Percentiles rank a stretch among this genome's conserved stretches.
These are phyloP conservation scores for Globisporangium spiculum DNA, from an alignment of 352 stramenopile species.

Conservation along the genomic window DNA sequence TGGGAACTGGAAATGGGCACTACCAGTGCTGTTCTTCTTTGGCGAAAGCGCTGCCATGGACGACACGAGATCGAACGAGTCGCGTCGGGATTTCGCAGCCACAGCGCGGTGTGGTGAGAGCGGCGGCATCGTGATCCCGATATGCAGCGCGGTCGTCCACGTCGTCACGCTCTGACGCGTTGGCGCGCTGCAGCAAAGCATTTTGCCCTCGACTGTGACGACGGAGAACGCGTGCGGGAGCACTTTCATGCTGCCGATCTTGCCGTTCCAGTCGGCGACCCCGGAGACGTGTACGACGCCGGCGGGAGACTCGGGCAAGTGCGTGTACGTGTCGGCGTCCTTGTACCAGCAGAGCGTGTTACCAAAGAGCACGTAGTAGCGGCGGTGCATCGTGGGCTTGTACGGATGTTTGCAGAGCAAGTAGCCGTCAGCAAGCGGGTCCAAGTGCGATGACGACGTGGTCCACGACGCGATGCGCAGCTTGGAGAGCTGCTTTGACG, in stretches of 20 bases:
- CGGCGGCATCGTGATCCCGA: constrained; percentile 71
- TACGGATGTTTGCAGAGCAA: constrained; percentile 64
- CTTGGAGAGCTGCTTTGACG: constrained; percentile 45
- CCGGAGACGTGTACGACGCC: constrained; percentile 66
- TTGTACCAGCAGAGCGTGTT: constrained; percentile 84
- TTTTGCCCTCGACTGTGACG: constrained; percentile 66
- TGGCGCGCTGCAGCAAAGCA: constrained; percentile 57
- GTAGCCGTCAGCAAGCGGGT: constrained; percentile 68
- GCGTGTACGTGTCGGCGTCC: constrained; percentile 56
- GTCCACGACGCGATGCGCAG: constrained; percentile 61
- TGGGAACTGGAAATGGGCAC: constrained; percentile 10
- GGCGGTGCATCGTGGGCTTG: constrained; percentile 62
- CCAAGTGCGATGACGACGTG: constrained; percentile 53
- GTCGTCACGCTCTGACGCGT: constrained; percentile 60
- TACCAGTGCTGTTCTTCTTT: constrained; percentile 6
- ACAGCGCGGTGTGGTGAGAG: constrained; percentile 68
- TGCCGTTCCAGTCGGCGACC: constrained; percentile 65
- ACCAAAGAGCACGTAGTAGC: constrained; percentile 76
- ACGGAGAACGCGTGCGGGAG: constrained; percentile 57
- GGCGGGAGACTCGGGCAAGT: constrained; percentile 41
- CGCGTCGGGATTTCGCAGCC: constrained; percentile 54
- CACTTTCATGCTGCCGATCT: constrained; percentile 46
- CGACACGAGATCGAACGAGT: constrained; percentile 68
- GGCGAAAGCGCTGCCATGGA: constrained; percentile 18
- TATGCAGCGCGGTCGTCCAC: constrained; percentile 70